These are phyloP conservation scores for Vanderwaltozyma polyspora DNA, from an alignment of 805 yeast species.

Conservation along the genomic window DNA sequence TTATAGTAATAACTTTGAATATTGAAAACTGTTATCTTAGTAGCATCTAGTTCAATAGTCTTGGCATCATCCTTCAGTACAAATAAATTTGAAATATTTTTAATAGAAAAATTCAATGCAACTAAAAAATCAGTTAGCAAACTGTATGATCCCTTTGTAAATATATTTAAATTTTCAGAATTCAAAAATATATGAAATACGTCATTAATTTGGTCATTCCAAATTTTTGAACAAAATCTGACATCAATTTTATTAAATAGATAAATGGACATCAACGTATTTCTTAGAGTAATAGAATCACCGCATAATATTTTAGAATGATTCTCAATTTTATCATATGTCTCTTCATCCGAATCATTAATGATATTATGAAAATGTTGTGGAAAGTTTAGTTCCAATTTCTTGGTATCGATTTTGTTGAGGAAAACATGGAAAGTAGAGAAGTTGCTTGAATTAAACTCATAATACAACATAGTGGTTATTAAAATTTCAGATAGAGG, in stretches of 20 bases:
- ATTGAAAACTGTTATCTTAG: conserved; percentile 19
- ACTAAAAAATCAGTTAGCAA: conserved; percentile 23
- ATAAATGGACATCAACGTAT: conserved; percentile 23
- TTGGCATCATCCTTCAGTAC: conserved; percentile 8
- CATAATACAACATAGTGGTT: conserved; percentile 21
- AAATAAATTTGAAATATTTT: conserved; percentile 19
- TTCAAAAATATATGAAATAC: conserved; percentile 16
- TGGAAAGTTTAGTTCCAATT: conserved; percentile 16
- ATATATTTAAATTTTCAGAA: conserved; percentile 14
- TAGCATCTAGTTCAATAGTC: conserved; percentile 10
- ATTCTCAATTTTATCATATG: background rate
- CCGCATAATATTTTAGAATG: conserved; percentile 6
- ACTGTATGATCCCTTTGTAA: conserved; percentile 20
- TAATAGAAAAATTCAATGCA: conserved; percentile 24
- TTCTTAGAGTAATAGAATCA: conserved; percentile 18
- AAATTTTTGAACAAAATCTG: conserved; percentile 16
- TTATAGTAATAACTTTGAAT: conserved; percentile 24
- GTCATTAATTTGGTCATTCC: conserved; percentile 15
- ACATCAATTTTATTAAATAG: conserved; percentile 17
- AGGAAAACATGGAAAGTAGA: conserved; percentile 21
- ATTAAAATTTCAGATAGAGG: conserved; percentile 23
- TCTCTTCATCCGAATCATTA: background rate
- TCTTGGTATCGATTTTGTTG: conserved; percentile 20
- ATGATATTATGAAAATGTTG: background rate
- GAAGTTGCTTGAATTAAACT: conserved; percentile 13